Percentiles rank a stretch among this genome's conserved stretches.
Conservation (phyloP, 1,284 basidiomycete species). For the Hemileia vastatrix region DNA sequence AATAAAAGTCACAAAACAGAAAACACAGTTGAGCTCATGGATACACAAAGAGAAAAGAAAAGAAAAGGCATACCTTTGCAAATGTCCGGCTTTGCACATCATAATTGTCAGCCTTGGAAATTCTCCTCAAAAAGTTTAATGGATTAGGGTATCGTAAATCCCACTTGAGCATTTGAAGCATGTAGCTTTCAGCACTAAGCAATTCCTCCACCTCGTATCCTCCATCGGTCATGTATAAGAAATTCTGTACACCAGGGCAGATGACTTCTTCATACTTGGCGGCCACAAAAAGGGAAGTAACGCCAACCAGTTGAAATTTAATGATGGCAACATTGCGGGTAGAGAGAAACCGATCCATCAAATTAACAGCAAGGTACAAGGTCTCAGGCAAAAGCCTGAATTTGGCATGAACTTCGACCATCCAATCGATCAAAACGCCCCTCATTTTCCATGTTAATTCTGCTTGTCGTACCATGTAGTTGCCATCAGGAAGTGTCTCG, state of each 20-base stretch:
- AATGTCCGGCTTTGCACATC: constrained; percentile 82
- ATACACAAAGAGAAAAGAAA: not conserved
- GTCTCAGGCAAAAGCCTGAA: constrained; percentile 93
- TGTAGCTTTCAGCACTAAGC: constrained; percentile 83
- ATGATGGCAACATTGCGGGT: constrained; percentile 76
- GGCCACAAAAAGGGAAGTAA: constrained; percentile 86
- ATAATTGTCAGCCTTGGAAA: constrained; percentile 93
- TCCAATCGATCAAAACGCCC: constrained; percentile 89
- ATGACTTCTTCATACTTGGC: constrained; percentile 95
- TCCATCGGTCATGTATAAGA: constrained; percentile 77
- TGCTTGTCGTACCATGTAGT: constrained; percentile 82
- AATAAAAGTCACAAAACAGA: not conserved
- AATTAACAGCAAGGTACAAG: constrained; percentile 85
- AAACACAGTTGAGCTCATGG: not conserved
- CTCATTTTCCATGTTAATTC: constrained; percentile 91
- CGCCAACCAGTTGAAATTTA: constrained; percentile 89
- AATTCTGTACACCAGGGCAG: constrained; percentile 76
- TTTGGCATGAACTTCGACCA: constrained; percentile 88
- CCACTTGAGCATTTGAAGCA: constrained; percentile 83
- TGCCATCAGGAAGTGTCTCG: constrained; percentile 62
- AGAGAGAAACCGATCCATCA: constrained; percentile 93
- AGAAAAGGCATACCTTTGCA: constrained; percentile 52
- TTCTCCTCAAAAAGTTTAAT: constrained; percentile 78
- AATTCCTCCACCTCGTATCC: constrained; percentile 81
- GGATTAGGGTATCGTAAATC: constrained; percentile 87